phyloP scores from a whole-genome alignment of 441 rosid species.

The Corymbia calophylla region DNA sequence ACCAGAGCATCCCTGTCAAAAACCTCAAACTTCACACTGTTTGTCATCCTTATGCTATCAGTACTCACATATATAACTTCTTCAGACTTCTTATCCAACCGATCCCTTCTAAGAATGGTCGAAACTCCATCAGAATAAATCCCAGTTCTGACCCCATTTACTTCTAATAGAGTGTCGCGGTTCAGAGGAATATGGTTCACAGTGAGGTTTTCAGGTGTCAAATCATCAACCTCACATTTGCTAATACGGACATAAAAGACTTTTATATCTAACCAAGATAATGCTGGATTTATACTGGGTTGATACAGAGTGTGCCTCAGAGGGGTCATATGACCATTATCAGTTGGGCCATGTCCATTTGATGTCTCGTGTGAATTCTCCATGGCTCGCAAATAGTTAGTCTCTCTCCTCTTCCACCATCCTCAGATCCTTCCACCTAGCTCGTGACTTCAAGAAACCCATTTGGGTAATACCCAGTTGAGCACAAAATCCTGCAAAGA shows the following conservation, averaged over 20 bases:
- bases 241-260: constrained; percentile 53
- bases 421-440: constrained; percentile 16
- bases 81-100: constrained; percentile 52
- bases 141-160: constrained; percentile 43
- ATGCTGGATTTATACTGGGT: constrained; percentile 17
- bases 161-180: constrained; percentile 46
- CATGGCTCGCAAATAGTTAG: constrained; percentile 28
- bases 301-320: constrained; percentile 12
- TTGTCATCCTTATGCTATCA: constrained; percentile 40
- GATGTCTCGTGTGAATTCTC: constrained; percentile 40
- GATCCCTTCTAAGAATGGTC: constrained; percentile 46
- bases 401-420: background rate
- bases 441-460: constrained; percentile 5
- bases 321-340: constrained; percentile 20
- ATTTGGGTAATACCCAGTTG: constrained; percentile 1
- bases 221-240: constrained; percentile 46
- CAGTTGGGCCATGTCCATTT: constrained; percentile 21
- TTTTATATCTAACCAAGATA: constrained; percentile 46
- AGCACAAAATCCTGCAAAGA: background rate
- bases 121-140: constrained; percentile 39
- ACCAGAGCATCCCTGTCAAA: constrained; percentile 36
- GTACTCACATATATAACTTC: constrained; percentile 66
- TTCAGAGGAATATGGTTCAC: constrained; percentile 46
- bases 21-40: constrained; percentile 55
- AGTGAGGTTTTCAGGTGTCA: constrained; percentile 39